Percentiles rank a stretch among this genome's conserved stretches.
These are phyloP conservation scores for Beauveria sp. DNA, from an alignment of 2,329 filamentous ascomycete species.

Conservation along the genomic window DNA sequence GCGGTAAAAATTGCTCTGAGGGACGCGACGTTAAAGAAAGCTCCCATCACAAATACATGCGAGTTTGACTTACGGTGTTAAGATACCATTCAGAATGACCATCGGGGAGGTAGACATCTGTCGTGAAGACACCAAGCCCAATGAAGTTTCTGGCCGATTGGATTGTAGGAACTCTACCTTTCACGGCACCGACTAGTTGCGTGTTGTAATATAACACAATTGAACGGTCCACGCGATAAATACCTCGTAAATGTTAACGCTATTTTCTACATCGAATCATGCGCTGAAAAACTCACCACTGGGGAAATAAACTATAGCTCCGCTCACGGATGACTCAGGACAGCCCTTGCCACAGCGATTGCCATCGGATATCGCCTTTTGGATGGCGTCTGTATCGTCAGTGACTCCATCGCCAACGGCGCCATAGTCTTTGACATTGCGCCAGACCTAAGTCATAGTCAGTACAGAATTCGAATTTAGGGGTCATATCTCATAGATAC, in stretches of 20 bases:
- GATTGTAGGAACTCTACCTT: background rate
- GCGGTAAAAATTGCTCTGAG: slow-evolving; percentile 3
- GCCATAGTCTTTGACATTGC: slow-evolving; percentile 71
- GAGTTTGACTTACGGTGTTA: background rate
- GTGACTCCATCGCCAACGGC: slow-evolving; percentile 56
- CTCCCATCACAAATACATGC: background rate
- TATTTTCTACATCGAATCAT: background rate
- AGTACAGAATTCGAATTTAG: background rate
- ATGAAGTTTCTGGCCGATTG: background rate
- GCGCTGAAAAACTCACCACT: background rate
- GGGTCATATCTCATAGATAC: background rate
- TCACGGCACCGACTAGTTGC: slow-evolving; percentile 29
- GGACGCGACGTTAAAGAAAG: background rate
- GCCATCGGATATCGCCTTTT: slow-evolving; percentile 32
- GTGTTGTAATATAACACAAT: slow-evolving; percentile 15
- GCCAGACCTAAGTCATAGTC: slow-evolving; percentile 47
- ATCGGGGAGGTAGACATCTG: background rate
- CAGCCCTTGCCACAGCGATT: slow-evolving; percentile 24
- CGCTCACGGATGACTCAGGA: slow-evolving; percentile 14
- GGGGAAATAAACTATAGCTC: slow-evolving; percentile 18
- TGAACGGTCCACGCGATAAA: slow-evolving; percentile 14
- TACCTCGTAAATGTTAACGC: background rate
- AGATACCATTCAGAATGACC: slow-evolving; percentile 1
- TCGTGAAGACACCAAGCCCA: background rate
- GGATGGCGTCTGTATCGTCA: slow-evolving; percentile 50